Evolutionary conservation across 768 basidiomycete genomes (phyloP).

Genomic region (Mycena sanguinolenta): DNA sequence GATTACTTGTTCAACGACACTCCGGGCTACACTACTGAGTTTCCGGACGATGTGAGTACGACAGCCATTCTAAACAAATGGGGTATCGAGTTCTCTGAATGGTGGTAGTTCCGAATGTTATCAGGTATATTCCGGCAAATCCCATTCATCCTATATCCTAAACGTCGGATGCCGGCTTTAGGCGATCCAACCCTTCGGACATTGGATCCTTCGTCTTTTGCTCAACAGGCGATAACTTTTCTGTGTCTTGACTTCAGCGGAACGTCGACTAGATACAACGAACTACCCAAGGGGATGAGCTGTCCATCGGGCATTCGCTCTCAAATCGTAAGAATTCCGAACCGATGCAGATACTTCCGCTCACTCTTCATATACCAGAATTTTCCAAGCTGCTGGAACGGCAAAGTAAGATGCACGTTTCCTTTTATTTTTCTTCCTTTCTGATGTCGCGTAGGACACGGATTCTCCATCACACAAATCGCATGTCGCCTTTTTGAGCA

Average conservation of each 20-base stretch:
- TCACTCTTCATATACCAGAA: conserved; percentile 16
- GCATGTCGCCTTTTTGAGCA: conserved; percentile 56
- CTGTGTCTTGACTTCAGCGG: conserved; percentile 35
- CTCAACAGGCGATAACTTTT: conserved; percentile 37
- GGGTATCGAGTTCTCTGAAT: not conserved
- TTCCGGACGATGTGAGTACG: conserved; percentile 35
- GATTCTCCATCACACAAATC: conserved; percentile 57
- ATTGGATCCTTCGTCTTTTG: conserved; percentile 35
- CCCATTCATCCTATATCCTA: not conserved
- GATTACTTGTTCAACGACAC: conserved; percentile 39
- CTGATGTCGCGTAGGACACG: conserved; percentile 44
- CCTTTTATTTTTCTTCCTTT: not conserved
- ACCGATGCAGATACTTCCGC: not conserved
- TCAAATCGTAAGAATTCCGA: conserved; percentile 23
- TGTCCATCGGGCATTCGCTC: conserved; percentile 36
- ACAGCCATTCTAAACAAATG: not conserved
- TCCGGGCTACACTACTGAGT: conserved; percentile 33
- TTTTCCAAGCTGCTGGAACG: conserved; percentile 39
- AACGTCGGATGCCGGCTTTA: not conserved
- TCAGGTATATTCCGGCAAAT: conserved; percentile 28
- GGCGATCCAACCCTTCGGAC: conserved; percentile 37
- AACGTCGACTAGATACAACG: conserved; percentile 29
- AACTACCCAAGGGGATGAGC: conserved; percentile 28
- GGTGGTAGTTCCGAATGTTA: conserved; percentile 35
- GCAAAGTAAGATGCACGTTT: conserved; percentile 11